Percentiles rank a stretch among this genome's conserved stretches.
phyloP scores from a whole-genome alignment of 2,329 filamentous ascomycete genomes.

The Atkinsonella texensis region DNA sequence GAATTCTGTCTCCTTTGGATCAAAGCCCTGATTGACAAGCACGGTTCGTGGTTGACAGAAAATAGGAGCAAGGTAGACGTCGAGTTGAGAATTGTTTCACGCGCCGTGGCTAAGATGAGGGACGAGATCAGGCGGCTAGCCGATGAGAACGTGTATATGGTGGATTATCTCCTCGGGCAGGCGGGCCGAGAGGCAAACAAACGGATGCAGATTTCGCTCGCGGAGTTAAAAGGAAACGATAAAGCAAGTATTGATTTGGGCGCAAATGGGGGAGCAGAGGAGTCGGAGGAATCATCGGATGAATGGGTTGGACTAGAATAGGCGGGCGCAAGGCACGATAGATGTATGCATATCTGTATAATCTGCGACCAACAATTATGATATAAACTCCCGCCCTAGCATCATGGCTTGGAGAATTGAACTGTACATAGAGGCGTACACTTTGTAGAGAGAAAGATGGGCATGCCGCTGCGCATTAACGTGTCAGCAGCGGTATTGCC shows the following conservation, averaged over 20 bases:
- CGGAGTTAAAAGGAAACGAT: constrained; percentile 8
- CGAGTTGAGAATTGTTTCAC: constrained; percentile 71
- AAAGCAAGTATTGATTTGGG: constrained; percentile 15
- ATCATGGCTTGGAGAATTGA: too few species aligned
- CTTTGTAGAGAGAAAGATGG: too few species aligned
- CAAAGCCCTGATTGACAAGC: constrained; percentile 65
- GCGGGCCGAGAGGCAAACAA: constrained; percentile 20
- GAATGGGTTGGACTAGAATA: constrained; percentile 40
- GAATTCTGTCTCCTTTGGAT: constrained; percentile 95
- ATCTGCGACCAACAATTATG: not conserved
- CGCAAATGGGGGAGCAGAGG: constrained; percentile 17
- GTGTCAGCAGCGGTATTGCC: too few species aligned
- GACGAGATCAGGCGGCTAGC: constrained; percentile 72
- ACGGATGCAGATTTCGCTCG: constrained; percentile 10
- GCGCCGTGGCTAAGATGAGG: constrained; percentile 68
- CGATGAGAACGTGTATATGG: constrained; percentile 79
- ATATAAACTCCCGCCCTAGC: too few species aligned
- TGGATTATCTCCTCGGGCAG: constrained; percentile 65
- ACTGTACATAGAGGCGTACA: too few species aligned
- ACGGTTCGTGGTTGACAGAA: constrained; percentile 76
- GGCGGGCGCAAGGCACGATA: constrained; percentile 4
- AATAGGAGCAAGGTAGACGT: constrained; percentile 69
- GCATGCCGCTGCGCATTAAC: too few species aligned
- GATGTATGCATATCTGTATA: not conserved
- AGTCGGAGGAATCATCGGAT: constrained; percentile 15